Conservation (phyloP, 1,284 basidiomycete genomes). For the Cystobasidium slooffiae region DNA sequence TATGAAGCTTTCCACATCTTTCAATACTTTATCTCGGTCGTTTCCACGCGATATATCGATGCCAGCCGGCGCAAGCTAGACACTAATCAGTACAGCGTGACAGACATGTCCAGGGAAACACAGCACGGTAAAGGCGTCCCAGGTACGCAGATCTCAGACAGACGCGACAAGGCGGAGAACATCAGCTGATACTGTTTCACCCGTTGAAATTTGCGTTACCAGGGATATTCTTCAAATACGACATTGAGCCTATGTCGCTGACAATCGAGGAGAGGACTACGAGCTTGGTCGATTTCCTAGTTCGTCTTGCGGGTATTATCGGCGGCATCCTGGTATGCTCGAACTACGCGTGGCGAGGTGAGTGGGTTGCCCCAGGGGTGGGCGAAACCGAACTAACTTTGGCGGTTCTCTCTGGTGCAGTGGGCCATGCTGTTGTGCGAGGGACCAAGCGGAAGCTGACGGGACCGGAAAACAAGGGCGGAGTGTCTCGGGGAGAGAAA, state of each 20-base stretch:
- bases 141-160: too few relatives aligned
- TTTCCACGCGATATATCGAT: slow-evolving; percentile 90
- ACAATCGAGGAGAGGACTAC: slow-evolving; percentile 86
- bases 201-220: neutral
- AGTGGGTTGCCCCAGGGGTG: neutral
- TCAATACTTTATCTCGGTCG: slow-evolving; percentile 93
- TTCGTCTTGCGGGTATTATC: slow-evolving; percentile 66
- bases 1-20: slow-evolving; percentile 83
- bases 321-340: slow-evolving; percentile 57
- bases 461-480: slow-evolving; percentile 28
- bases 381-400: neutral
- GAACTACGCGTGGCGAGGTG: slow-evolving; percentile 45
- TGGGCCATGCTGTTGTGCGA: slow-evolving; percentile 34
- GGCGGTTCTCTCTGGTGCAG: slow-evolving; percentile 5
- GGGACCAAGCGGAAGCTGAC: slow-evolving; percentile 33
- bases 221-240: slow-evolving; percentile 96
- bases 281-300: slow-evolving; percentile 75
- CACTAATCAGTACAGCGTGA: slow-evolving; percentile 94
- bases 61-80: slow-evolving; percentile 64
- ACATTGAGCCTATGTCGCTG: slow-evolving; percentile 86
- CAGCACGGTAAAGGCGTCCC: slow-evolving; percentile 80
- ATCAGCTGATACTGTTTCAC: neutral
- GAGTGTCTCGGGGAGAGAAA: slow-evolving; percentile 25
- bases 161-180: too few relatives aligned
- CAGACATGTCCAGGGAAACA: slow-evolving; percentile 81